Percentiles rank a stretch among this genome's conserved stretches.
Conservation (phyloP, 495 filamentous ascomycete species). For the Evernia prunastri region DNA sequence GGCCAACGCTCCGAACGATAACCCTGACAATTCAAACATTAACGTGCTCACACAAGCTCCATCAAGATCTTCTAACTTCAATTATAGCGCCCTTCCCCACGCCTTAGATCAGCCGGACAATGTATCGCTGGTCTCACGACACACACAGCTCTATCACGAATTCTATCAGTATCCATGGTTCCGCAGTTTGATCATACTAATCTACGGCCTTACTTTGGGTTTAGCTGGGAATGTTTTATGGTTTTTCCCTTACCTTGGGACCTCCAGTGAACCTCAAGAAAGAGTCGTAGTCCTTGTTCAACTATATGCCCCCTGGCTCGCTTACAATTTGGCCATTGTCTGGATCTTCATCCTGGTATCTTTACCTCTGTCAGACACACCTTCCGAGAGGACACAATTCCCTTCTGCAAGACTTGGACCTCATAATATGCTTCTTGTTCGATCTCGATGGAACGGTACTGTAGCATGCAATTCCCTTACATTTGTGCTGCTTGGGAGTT, state of each 20-base stretch:
- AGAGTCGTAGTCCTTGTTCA: not conserved
- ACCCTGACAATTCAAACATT: not conserved
- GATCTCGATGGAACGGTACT: no score
- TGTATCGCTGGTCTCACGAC: not conserved
- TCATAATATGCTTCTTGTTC: no score
- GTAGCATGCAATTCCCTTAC: no score
- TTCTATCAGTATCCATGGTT: conserved; percentile 6
- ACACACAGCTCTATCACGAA: not conserved
- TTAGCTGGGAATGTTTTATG: not conserved
- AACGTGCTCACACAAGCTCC: not conserved
- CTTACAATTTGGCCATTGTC: not conserved
- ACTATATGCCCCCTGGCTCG: not conserved
- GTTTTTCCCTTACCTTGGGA: not conserved
- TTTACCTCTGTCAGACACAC: not conserved
- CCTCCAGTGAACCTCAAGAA: not conserved
- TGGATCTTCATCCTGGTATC: not conserved
- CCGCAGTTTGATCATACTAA: not conserved
- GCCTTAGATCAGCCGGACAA: not conserved
- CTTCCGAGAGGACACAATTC: no score
- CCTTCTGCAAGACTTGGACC: no score
- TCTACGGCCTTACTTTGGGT: not conserved
- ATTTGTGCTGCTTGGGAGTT: no score
- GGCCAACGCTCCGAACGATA: no score
- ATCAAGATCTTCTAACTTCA: not conserved
- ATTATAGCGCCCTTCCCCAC: not conserved